Evolutionary conservation across 495 filamentous ascomycete species (phyloP).

Genomic region (Daldinia vernicosa): DNA sequence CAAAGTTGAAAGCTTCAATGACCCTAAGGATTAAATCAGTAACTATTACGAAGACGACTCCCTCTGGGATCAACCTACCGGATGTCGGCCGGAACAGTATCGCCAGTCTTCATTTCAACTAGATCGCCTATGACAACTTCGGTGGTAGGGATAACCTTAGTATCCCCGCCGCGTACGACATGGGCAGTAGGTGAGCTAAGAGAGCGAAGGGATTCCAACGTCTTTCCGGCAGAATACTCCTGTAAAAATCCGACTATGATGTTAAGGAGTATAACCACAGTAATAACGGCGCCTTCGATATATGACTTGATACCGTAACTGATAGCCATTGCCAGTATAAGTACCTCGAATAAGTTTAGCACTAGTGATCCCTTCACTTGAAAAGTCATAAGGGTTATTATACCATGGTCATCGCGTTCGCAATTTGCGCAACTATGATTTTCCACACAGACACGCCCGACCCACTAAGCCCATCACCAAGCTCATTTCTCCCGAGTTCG

Average conservation of each 20-base stretch:
- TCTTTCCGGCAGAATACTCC: conserved; percentile 78
- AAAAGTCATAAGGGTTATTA: conserved; percentile 39
- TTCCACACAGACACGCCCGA: conserved; percentile 72
- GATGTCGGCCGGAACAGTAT: conserved; percentile 78
- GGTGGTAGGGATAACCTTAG: conserved; percentile 59
- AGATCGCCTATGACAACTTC: conserved; percentile 69
- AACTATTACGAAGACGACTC: background rate
- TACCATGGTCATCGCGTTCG: conserved; percentile 66
- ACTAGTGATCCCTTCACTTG: conserved; percentile 43
- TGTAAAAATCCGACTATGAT: conserved; percentile 75
- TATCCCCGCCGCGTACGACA: conserved; percentile 63
- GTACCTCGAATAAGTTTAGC: conserved; percentile 57
- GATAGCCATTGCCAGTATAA: conserved; percentile 78
- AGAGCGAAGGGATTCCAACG: conserved; percentile 74
- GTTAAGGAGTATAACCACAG: conserved; percentile 71
- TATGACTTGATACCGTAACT: conserved; percentile 73
- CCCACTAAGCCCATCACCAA: conserved; percentile 68
- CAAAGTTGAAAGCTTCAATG: conserved; percentile 53
- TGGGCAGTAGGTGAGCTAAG: conserved; percentile 70
- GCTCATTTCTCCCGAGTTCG: conserved; percentile 67
- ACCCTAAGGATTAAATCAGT: conserved; percentile 33
- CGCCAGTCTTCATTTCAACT: conserved; percentile 78
- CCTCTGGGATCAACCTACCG: background rate
- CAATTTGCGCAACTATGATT: conserved; percentile 68
- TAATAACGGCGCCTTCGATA: conserved; percentile 76